Conservation (phyloP, 2,329 filamentous ascomycete genomes). For the Penicillium sp. region DNA sequence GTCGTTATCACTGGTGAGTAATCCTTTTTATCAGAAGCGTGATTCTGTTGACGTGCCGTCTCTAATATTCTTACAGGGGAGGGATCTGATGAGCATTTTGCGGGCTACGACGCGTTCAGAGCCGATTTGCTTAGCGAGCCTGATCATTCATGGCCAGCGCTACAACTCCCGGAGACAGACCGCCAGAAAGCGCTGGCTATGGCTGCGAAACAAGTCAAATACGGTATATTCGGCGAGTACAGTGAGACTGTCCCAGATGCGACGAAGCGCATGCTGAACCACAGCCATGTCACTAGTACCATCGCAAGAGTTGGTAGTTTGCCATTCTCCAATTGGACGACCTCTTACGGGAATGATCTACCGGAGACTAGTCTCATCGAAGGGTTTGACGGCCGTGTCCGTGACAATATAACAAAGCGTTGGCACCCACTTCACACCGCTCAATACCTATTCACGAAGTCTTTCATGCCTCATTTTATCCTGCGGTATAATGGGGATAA, state of each 20-base stretch:
- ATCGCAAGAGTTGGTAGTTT: background rate
- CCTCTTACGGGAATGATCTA: background rate
- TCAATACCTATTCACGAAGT: conserved; percentile 38
- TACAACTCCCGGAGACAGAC: background rate
- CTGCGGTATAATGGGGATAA: conserved; percentile 45
- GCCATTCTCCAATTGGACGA: background rate
- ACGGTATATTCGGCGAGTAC: background rate
- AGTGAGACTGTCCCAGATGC: background rate
- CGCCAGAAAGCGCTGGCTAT: background rate
- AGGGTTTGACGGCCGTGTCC: background rate
- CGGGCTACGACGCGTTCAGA: conserved; percentile 49
- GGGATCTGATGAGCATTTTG: conserved; percentile 55
- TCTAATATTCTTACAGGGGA: conserved; percentile 45
- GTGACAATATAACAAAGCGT: background rate
- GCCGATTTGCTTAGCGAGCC: conserved; percentile 50
- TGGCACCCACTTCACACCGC: conserved; percentile 45
- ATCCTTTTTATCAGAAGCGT: too few relatives aligned
- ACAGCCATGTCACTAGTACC: background rate
- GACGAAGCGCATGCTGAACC: background rate
- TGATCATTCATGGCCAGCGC: conserved; percentile 29
- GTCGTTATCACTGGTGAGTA: conserved; percentile 38
- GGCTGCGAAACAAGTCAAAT: background rate
- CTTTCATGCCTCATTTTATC: conserved; percentile 37
- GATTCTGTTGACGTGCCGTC: background rate
- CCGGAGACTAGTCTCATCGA: background rate